These are phyloP conservation scores for Blastomyces parvus DNA, from an alignment of 2,329 filamentous ascomycete species.

Conservation along the genomic window DNA sequence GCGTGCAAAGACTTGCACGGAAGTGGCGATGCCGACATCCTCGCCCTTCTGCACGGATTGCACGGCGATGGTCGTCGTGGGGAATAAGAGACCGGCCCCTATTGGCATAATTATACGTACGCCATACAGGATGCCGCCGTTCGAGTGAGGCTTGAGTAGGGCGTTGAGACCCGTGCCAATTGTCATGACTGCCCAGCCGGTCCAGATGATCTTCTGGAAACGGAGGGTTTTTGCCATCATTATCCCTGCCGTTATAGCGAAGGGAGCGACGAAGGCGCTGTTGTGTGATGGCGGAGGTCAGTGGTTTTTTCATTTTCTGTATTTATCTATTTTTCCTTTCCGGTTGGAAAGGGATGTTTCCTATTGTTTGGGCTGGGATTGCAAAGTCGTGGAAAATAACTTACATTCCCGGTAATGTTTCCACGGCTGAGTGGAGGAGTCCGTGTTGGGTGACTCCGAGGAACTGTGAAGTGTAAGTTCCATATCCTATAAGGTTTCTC, in stretches of 20 bases:
- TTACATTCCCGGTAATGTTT: constrained; percentile 7
- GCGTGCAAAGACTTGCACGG: constrained; percentile 5
- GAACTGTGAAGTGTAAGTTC: not conserved
- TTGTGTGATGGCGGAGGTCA: not conserved
- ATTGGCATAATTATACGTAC: constrained; percentile 7
- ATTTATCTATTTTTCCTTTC: not conserved
- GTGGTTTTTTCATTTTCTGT: not conserved
- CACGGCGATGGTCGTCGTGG: not conserved
- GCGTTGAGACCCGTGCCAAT: constrained; percentile 6
- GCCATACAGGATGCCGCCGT: constrained; percentile 6
- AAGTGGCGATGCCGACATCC: constrained; percentile 9
- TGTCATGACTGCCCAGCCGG: constrained; percentile 14
- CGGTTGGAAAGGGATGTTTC: not conserved
- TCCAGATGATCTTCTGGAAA: constrained; percentile 8
- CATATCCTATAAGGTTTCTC: not conserved
- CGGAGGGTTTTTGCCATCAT: constrained; percentile 7
- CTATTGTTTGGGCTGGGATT: not conserved
- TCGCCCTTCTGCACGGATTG: constrained; percentile 2
- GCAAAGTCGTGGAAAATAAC: not conserved
- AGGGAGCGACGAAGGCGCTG: constrained; percentile 5
- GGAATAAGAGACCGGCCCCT: constrained; percentile 7
- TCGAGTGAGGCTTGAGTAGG: constrained; percentile 4
- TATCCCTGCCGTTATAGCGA: constrained; percentile 2
- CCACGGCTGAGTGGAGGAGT: constrained; percentile 5
- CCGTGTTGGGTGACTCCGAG: constrained; percentile 7